Base-by-base conservation (phyloP, 2,329 filamentous ascomycete species). In the Sporothrix globosa region DNA sequence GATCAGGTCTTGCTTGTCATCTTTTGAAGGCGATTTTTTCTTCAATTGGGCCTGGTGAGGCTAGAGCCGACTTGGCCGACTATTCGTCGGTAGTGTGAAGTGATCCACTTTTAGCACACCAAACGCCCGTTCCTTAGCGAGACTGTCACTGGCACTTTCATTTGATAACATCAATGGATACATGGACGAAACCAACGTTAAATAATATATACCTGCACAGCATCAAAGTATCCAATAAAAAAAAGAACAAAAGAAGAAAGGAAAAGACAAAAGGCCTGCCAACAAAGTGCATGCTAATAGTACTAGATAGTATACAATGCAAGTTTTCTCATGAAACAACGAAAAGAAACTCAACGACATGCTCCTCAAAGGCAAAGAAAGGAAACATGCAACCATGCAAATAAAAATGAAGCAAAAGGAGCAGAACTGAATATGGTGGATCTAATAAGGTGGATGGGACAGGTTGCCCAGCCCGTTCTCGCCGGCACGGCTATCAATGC, bases 381-480 rank as follows among this genome's bases (percentile, higher is more conserved):
- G 1, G 24, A 3, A 44, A 30, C 1, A 63, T 65, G 61, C 21
- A 71, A 58, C 24, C 48, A 54, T 2, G 44, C 50, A 7, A 24
- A 17, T 34, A 48, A 69, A 24, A n/a, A 46, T 11, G 52, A 14
- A 44, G 7, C 53, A 50, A 60, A 48, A 58, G 39, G 39, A 10
- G 34, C 19, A 30, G 24, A 56, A 34, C 56, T 27, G 27, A 17
- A 30, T n/a, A 24, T n/a, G 17, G 11, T n/a, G 13, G 24, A 41
- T 3, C 75, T 73, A 86, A 74, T 86, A 86, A 21, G 85, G 84
- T 67, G 84, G 85, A 75, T 80, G 81, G 56, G 82, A 82, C 30
- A 85, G 76, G 52, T 82, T 83, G 24, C 83, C 82, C 67, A 86
- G 72, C 61, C 78, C 81, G 52, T 80, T 79, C 75, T 86, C 84